Percentiles rank a stretch among this genome's conserved stretches.
These are phyloP conservation scores for Ogataea parapolymorpha DNA, from an alignment of 805 yeast genomes.

Conservation along the genomic window DNA sequence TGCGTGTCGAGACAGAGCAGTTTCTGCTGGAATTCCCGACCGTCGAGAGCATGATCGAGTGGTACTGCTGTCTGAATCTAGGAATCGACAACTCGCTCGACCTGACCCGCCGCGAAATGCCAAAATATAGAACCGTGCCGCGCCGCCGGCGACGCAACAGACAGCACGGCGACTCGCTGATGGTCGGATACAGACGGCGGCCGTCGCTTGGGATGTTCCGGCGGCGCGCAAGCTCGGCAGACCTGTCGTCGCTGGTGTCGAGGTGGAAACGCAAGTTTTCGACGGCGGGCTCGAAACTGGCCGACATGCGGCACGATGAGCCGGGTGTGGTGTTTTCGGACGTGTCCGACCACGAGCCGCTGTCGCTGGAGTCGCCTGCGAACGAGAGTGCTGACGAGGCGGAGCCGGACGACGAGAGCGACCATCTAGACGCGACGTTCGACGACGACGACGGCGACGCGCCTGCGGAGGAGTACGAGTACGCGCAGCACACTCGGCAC, in stretches of 20 bases:
- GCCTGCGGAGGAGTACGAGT: constrained; percentile 16
- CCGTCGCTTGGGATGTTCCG: constrained; percentile 24
- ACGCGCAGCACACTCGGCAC: background rate
- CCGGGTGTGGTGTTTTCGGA: background rate
- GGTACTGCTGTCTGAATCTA: constrained; percentile 69
- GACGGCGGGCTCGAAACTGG: background rate
- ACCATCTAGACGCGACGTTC: constrained; percentile 8
- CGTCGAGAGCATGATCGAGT: constrained; percentile 66
- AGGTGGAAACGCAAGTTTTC: constrained; percentile 17
- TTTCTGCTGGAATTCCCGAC: constrained; percentile 61
- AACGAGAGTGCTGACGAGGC: constrained; percentile 25
- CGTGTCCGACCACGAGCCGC: background rate
- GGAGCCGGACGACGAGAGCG: constrained; percentile 23
- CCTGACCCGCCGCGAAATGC: constrained; percentile 64
- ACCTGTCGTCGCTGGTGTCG: constrained; percentile 18
- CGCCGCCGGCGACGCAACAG: constrained; percentile 54
- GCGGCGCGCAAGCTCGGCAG: constrained; percentile 10
- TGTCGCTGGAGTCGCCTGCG: constrained; percentile 11
- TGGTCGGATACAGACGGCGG: constrained; percentile 11
- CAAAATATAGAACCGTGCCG: constrained; percentile 78
- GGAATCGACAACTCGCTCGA: constrained; percentile 84
- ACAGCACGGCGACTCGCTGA: constrained; percentile 11
- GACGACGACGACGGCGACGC: constrained; percentile 14
- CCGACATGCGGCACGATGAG: background rate
- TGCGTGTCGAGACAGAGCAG: constrained; percentile 84